Percentiles rank a stretch among this genome's conserved stretches.
Evolutionary conservation across 208 protist genomes (phyloP).

Genomic region (Wallacemonas collosoma): DNA sequence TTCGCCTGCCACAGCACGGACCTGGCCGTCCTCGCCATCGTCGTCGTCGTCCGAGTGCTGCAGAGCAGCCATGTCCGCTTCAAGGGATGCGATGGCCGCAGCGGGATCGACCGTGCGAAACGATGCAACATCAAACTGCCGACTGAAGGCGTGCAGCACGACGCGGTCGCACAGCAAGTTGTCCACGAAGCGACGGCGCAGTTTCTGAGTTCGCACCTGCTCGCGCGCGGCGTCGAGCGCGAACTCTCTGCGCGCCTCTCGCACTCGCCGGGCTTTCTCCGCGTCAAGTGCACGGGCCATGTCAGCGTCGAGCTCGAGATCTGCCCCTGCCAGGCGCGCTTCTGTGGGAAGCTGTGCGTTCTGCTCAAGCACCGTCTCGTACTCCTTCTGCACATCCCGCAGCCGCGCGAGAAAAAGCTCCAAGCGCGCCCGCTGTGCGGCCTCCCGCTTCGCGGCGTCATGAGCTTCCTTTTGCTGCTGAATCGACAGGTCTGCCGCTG

Average conservation of each 20-base stretch:
- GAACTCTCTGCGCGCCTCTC: conserved; percentile 70
- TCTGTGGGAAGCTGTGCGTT: conserved; percentile 67
- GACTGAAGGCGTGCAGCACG: conserved; percentile 76
- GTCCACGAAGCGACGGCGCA: conserved; percentile 86
- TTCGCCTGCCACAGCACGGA: conserved; percentile 15
- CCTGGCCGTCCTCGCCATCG: conserved; percentile 27
- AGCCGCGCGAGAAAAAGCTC: conserved; percentile 67
- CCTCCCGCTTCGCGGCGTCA: conserved; percentile 66
- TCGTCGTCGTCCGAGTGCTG: conserved; percentile 40
- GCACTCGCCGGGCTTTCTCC: conserved; percentile 73
- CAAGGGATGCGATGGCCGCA: conserved; percentile 39
- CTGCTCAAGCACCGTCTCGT: conserved; percentile 59
- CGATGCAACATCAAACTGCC: conserved; percentile 76
- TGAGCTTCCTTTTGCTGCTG: conserved; percentile 94
- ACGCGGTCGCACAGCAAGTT: conserved; percentile 93
- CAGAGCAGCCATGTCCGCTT: conserved; percentile 66
- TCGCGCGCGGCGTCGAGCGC: conserved; percentile 85
- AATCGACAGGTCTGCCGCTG: conserved; percentile 58
- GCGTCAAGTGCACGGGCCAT: conserved; percentile 64
- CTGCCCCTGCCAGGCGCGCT: conserved; percentile 50
- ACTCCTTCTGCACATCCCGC: conserved; percentile 55
- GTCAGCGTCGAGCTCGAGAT: conserved; percentile 89
- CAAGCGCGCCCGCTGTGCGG: conserved; percentile 78
- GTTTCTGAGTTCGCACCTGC: conserved; percentile 86
- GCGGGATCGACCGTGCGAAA: conserved; percentile 87